Percentiles rank a stretch among this genome's conserved stretches.
phyloP scores from a whole-genome alignment of 140 eudicot species.

The Flaveria floridana region DNA sequence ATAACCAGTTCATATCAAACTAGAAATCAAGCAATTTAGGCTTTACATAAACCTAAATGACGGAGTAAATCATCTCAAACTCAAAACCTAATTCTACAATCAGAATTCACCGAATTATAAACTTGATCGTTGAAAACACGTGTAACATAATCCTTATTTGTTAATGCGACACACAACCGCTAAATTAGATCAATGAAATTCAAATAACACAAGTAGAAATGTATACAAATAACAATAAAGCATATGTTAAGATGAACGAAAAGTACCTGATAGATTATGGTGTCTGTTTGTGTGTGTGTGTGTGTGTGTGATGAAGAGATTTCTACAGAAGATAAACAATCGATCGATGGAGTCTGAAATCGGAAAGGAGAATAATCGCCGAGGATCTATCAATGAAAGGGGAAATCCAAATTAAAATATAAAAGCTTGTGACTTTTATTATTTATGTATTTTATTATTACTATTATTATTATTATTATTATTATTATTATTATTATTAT shows the following conservation, averaged over 20 bases:
- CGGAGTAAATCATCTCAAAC: background rate
- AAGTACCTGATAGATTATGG: slow-evolving; percentile 22
- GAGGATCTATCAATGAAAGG: slow-evolving; percentile 24
- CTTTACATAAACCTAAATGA: background rate
- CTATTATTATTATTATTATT: no score
- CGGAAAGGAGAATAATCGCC: slow-evolving; percentile 26
- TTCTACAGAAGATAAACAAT: background rate
- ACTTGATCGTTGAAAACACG: slow-evolving; percentile 19
- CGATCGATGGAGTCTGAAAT: slow-evolving; percentile 19
- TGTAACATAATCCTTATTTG: background rate
- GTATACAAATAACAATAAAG: background rate
- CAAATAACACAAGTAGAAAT: slow-evolving; percentile 11
- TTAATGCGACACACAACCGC: slow-evolving; percentile 17
- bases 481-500: no score
- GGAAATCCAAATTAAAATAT: slow-evolving; percentile 1
- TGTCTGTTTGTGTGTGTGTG: background rate
- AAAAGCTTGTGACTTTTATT: background rate
- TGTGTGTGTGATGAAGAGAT: background rate
- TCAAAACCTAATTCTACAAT: slow-evolving; percentile 27
- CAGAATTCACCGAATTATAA: slow-evolving; percentile 16
- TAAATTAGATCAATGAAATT: slow-evolving; percentile 26
- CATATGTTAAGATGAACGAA: slow-evolving; percentile 13
- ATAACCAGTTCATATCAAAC: background rate
- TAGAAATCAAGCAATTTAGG: slow-evolving; percentile 11
- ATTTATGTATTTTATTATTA: background rate